Evolutionary conservation across 345 rosid genomes (phyloP), one percentile per base, ranked within the genome.

Genomic region (Populus deltoides): DNA sequence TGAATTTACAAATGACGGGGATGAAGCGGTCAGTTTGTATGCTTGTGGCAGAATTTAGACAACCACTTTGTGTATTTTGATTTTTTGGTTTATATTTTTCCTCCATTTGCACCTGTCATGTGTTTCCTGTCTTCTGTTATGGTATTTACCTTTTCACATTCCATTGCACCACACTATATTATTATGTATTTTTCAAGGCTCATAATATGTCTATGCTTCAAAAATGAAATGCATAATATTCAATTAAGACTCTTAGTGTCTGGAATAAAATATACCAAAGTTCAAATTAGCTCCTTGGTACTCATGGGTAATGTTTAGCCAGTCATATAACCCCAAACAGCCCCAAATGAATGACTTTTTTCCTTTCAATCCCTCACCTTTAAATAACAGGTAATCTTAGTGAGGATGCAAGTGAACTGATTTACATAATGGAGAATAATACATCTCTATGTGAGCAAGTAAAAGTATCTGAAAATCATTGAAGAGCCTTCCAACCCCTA

Each of bases 1-100:
- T 18, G 99, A 97, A 85, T 97, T 94, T 79, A 92, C 93, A 31
- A 85, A 75, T 78, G 98, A 94, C 18, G 96, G 92, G 61, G 87
- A 65, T 79, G 98, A 94, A 72, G 98, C 92, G 97, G 99, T 97
- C 85, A 89, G 87, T 82, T 78, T 35, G 65, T 38, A 61, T 80
- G 59, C 36, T 57, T 76, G 24, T 53, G 7, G 7, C 55, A 6
- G 62, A 69, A 13, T 67, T 27, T 67, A n/a, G 72, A 45, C 39
- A 68, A 9, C 45, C 41, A 39, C 18, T n/a, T 77, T 47, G 5
- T 66, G 39, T 36, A 0, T 22, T 25, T 70, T 78, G n/a, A 35
- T 41, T 55, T 29, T 71, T 20, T 4, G 41, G 41, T 45, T 68
- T 18, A 39, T 57, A 41, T 27, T 65, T 66, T 63, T 18, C 36